Evolutionary conservation across 768 basidiomycete genomes (phyloP), one percentile per base, ranked within the genome.

Genomic region (Calocybe gangraenosa): DNA sequence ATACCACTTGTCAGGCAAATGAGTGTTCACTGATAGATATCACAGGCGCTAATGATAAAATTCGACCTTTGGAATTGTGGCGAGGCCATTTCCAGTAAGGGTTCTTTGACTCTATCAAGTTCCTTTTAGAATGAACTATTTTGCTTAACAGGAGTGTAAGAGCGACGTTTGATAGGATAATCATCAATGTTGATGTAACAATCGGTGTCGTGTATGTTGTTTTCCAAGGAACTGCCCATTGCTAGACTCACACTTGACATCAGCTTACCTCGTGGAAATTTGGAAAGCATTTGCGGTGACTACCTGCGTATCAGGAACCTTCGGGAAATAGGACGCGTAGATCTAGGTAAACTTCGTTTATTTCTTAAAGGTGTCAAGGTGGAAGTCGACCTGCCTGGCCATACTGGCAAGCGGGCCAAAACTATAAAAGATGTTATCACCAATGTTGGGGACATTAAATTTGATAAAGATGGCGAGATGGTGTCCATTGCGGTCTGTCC

Each of bases 1-100:
- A 6, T 6, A 11, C 25, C n/a, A n/a, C n/a, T n/a, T n/a, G n/a
- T 28, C 25, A 28, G 25, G 25, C 25, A 28, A 28, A 6, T 18
- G 32, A 37, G 37, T 46, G n/a, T 37, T 48, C 37, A 47, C 18
- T 37, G 25, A 28, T 40, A 34, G n/a, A n/a, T 20, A 4, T 1
- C 39, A 30, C 37, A 58, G 56, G 37, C 8, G 41, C 50, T 13
- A 46, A 52, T 10, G 42, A 49, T 11, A 41, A 20, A 21, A 59
- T 63, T 22, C 40, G 47, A 7, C 65, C 65, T 1, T 58, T 76
- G 2, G 65, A 70, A 25, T 37, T 76, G 1, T 64, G 72, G 54
- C 67, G 64, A 13, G 74, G 74, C 0, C 65, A 63, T 41, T 73
- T 67, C 47, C 74, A 75, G 74, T 74, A 40, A 23, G 58, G n/a